phyloP scores from a whole-genome alignment of 179 eudicot genomes.

The Dionaea muscipula region DNA sequence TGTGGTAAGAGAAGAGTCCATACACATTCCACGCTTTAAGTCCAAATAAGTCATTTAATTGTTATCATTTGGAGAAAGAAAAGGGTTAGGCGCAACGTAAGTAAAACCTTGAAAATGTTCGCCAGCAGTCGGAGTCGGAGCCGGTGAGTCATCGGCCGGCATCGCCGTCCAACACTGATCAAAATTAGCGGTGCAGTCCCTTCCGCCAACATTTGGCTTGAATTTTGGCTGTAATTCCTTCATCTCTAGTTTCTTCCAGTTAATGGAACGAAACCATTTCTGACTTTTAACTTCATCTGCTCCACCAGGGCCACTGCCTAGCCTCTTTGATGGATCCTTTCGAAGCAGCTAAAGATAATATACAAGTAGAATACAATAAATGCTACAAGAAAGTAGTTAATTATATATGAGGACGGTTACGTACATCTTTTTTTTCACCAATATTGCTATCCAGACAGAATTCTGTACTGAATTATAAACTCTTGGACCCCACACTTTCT shows the following conservation, averaged over 20 bases:
- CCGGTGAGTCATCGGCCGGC: slow-evolving; percentile 86
- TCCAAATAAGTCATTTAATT: no score
- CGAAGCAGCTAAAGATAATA: slow-evolving; percentile 45
- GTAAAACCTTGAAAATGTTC: slow-evolving; percentile 73
- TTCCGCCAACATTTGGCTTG: slow-evolving; percentile 70
- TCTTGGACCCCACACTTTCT: no score
- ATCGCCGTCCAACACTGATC: slow-evolving; percentile 82
- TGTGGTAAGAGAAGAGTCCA: no score
- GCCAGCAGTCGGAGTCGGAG: slow-evolving; percentile 63
- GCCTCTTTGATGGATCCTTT: slow-evolving; percentile 66
- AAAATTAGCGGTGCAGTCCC: slow-evolving; percentile 77
- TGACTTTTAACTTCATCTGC: slow-evolving; percentile 67
- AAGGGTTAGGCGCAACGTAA: slow-evolving; percentile 68
- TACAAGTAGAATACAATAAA: slow-evolving; percentile 2
- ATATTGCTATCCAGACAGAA: no score
- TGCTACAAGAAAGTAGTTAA: no score
- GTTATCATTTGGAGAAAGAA: slow-evolving; percentile 39
- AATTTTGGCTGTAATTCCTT: slow-evolving; percentile 62
- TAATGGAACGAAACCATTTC: slow-evolving; percentile 70
- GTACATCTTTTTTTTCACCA: no score
- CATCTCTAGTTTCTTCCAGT: slow-evolving; percentile 86
- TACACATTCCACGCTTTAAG: no score
- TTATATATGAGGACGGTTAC: no score
- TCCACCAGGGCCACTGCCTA: slow-evolving; percentile 70
- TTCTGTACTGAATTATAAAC: no score